These are phyloP conservation scores for Citrus cavaleriei DNA, from an alignment of 345 rosid genomes.

Conservation along the genomic window DNA sequence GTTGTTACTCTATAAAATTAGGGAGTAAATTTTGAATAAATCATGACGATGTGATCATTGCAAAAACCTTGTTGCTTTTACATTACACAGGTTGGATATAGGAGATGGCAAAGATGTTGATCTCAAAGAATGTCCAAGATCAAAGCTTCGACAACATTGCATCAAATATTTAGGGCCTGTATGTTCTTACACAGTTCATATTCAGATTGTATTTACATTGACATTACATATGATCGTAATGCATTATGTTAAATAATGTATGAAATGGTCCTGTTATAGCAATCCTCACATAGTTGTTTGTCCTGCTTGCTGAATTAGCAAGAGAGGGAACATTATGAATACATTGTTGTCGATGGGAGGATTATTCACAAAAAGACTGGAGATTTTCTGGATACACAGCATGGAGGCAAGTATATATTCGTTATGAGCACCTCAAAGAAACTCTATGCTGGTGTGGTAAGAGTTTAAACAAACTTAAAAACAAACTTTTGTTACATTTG, in stretches of 20 bases:
- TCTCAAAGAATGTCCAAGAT: constrained; percentile 58
- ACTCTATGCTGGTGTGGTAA: constrained; percentile 74
- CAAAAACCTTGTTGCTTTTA: constrained; percentile 1
- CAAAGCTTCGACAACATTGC: constrained; percentile 70
- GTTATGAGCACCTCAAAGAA: constrained; percentile 79
- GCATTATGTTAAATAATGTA: not conserved
- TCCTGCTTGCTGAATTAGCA: constrained; percentile 45
- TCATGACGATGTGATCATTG: not conserved
- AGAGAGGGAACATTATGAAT: constrained; percentile 85
- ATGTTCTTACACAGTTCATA: constrained; percentile 21
- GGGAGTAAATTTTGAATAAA: not conserved
- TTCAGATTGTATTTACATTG: not conserved
- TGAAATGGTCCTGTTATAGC: not conserved
- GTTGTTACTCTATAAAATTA: not conserved
- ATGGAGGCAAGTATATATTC: constrained; percentile 70
- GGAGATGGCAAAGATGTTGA: constrained; percentile 84
- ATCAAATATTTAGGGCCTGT: constrained; percentile 94
- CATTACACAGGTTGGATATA: constrained; percentile 65
- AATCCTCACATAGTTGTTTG: not conserved
- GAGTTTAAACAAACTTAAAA: constrained; percentile 9
- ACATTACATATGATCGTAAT: not conserved
- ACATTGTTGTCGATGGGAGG: constrained; percentile 54
- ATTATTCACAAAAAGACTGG: constrained; percentile 59
- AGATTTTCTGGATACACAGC: constrained; percentile 47
- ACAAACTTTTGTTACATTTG: not conserved